phyloP scores from a whole-genome alignment of 2,329 filamentous ascomycete species.

The Cercospora brassicicola region DNA sequence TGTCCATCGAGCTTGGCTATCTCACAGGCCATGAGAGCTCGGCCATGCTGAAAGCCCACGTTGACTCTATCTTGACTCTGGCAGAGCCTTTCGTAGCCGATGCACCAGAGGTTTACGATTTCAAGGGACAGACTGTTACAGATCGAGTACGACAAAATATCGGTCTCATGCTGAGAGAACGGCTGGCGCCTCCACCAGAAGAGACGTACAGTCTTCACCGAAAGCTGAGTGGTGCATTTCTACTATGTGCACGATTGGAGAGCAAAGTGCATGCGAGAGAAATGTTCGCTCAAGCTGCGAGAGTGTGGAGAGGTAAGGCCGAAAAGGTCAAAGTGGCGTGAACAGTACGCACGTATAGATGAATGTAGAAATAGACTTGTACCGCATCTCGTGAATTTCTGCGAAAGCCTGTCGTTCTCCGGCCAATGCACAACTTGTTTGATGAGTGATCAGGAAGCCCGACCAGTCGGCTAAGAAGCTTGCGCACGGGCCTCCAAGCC shows the following conservation, averaged over 20 bases:
- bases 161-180: slow-evolving; percentile 87
- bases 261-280: slow-evolving; percentile 79
- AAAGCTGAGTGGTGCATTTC: slow-evolving; percentile 91
- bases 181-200: slow-evolving; percentile 87
- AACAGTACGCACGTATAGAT: not conserved
- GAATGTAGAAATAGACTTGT: slow-evolving; percentile 17
- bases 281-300: slow-evolving; percentile 66
- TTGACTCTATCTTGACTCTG: slow-evolving; percentile 82
- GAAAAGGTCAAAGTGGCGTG: slow-evolving; percentile 24
- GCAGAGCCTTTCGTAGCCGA: slow-evolving; percentile 80
- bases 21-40: slow-evolving; percentile 85
- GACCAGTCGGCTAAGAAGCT: not conserved
- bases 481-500: not conserved
- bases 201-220: slow-evolving; percentile 96
- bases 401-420: not conserved
- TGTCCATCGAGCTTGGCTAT: slow-evolving; percentile 61
- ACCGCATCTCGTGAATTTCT: not conserved
- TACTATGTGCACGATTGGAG: slow-evolving; percentile 83
- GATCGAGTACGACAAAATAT: slow-evolving; percentile 86
- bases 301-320: slow-evolving; percentile 38
- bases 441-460: slow-evolving; percentile 13
- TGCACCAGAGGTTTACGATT: slow-evolving; percentile 88
- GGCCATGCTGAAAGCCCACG: slow-evolving; percentile 85
- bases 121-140: slow-evolving; percentile 91
- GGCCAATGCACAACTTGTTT: not conserved